These are phyloP conservation scores for Lizonia empirigonia DNA, from an alignment of 2,329 filamentous ascomycete genomes.

Conservation along the genomic window DNA sequence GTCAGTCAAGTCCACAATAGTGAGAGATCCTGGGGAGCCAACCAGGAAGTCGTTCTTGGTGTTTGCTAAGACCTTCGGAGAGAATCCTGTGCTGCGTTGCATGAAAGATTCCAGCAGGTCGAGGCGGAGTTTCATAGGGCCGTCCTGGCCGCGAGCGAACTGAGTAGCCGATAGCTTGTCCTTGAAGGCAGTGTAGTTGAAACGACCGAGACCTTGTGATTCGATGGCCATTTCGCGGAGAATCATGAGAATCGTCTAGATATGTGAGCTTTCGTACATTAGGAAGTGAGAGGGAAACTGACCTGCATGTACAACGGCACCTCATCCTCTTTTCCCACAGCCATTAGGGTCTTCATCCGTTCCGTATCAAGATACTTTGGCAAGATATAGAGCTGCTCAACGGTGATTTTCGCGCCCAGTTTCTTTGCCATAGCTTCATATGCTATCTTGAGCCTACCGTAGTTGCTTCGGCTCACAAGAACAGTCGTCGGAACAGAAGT, in stretches of 20 bases:
- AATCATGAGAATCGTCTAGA: constrained; percentile 16
- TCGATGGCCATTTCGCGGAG: constrained; percentile 21
- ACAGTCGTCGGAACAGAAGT: constrained; percentile 17
- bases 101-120: constrained; percentile 22
- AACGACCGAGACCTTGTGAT: constrained; percentile 1
- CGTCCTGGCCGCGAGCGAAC: constrained; percentile 13
- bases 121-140: constrained; percentile 19
- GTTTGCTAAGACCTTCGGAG: too few species aligned
- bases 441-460: constrained; percentile 8
- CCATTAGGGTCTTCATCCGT: constrained; percentile 26
- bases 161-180: background rate
- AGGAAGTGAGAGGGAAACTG: background rate
- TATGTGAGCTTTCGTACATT: background rate
- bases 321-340: constrained; percentile 16
- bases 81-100: too few species aligned
- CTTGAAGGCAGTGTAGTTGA: constrained; percentile 19
- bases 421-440: constrained; percentile 17
- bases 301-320: constrained; percentile 28
- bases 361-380: constrained; percentile 23
- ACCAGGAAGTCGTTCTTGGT: constrained; percentile 13
- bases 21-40: constrained; percentile 57
- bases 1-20: constrained; percentile 73
- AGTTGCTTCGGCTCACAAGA: constrained; percentile 26
- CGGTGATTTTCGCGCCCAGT: constrained; percentile 8
- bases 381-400: constrained; percentile 15